Evolutionary conservation across 305 asterid genomes (phyloP), one percentile per base, ranked within the genome.

Genomic region (Solanum chacoense): DNA sequence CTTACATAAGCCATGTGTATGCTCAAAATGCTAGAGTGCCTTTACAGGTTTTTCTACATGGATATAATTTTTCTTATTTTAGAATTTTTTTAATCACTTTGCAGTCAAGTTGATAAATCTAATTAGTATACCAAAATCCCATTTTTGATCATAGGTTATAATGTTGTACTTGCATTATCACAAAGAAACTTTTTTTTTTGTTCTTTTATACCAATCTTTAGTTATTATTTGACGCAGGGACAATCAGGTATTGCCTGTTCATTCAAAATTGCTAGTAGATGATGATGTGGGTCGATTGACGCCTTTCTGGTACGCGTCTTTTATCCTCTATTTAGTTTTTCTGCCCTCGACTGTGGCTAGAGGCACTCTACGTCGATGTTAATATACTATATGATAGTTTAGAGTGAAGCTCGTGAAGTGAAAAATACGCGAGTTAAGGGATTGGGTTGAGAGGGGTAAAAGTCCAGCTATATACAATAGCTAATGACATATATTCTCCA

Each of bases 251-350:
- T 34, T 87, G 74, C 55, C 73, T 80, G 84, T 55, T 24, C 42
- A 29, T 83, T 31, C 72, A 45, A 83, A 75, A 50, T 67, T 87
- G 72, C 89, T 87, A 13, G 89, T 4, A 55, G 78, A 73, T 31
- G 86, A 80, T 38, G 86, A 50, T 83, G 31, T 74, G 26, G 36
- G 42, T 72, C 84, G 11, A 22, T 38, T 87, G 37, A 34, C 71
- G 35, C n/a, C 73, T 87, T 75, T 87, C 89, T n/a, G 89, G 89
- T 87, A 87, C 77, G 89, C 81, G 59, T 87, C 50, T 67, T 80
- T 55, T 50, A 45, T 50, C 34, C 85, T 87, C 74, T n/a, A 31
- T 8, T 87, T 76, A 20, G 69, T 32, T 87, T 74, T 69, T 55
- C 65, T 26, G 28, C 71, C 71, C 55, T 80, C 36, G 32, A 69